These are phyloP conservation scores for Codiaeum variegatum DNA, from an alignment of 441 rosid genomes.

Conservation along the genomic window DNA sequence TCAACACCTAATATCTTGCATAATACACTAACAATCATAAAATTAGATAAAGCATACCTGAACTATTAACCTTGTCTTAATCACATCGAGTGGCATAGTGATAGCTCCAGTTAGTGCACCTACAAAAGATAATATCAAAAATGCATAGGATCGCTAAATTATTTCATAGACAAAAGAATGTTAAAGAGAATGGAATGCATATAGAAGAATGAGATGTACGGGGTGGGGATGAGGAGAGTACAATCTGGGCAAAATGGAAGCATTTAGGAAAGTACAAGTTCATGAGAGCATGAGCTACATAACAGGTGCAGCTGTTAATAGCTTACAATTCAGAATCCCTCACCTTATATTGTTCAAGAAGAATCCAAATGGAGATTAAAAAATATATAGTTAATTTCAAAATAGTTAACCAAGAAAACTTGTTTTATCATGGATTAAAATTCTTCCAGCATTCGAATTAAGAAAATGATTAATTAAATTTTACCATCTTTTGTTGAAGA, in stretches of 20 bases:
- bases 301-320: constrained; percentile 8
- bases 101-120: constrained; percentile 95
- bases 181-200: neutral
- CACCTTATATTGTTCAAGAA: neutral
- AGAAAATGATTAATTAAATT: neutral
- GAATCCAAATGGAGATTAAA: neutral
- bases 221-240: too few species aligned
- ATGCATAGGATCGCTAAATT: neutral
- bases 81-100: constrained; percentile 96
- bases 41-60: constrained; percentile 48
- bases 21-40: too few species aligned
- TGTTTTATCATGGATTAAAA: neutral
- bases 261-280: neutral
- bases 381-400: neutral
- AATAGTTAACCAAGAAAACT: too few species aligned
- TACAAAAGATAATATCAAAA: constrained; percentile 15
- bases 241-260: neutral
- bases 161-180: neutral
- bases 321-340: constrained; percentile 5
- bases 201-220: too few species aligned
- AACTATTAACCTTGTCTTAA: constrained; percentile 91
- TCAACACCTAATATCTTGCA: too few species aligned
- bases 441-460: neutral
- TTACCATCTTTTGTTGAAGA: too few species aligned
- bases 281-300: too few species aligned